Percentiles rank a stretch among this genome's conserved stretches.
Conservation (phyloP, 2,329 filamentous ascomycete genomes). For the Xylariaceae sp. region DNA sequence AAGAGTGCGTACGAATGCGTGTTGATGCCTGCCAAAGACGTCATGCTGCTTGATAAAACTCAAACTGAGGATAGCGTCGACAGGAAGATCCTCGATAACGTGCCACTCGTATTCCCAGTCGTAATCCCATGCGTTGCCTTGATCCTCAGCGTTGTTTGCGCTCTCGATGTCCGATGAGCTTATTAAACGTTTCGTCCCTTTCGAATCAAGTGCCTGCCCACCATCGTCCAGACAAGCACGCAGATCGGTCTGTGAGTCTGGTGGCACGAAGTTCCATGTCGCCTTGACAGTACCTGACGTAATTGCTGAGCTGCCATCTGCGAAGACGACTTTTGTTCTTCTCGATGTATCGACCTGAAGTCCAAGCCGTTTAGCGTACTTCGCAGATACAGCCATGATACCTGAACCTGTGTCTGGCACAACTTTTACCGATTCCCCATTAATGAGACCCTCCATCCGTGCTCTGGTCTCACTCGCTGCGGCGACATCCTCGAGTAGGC, state of each 20-base stretch:
- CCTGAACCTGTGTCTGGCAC: slow-evolving; percentile 7
- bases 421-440: background rate
- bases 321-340: slow-evolving; percentile 1
- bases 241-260: background rate
- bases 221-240: background rate
- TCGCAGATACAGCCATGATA: slow-evolving; percentile 5
- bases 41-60: slow-evolving; percentile 4
- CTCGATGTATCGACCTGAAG: background rate
- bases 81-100: slow-evolving; percentile 2
- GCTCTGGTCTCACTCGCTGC: background rate
- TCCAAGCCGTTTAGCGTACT: background rate
- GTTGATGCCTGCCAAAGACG: slow-evolving; percentile 1
- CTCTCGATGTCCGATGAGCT: background rate
- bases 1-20: background rate
- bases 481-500: background rate
- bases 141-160: background rate
- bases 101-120: slow-evolving; percentile 8
- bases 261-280: slow-evolving; percentile 1
- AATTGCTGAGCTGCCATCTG: slow-evolving; percentile 1
- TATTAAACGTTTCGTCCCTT: background rate
- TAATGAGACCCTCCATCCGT: slow-evolving; percentile 5
- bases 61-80: slow-evolving; percentile 4
- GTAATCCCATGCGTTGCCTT: background rate
- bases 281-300: slow-evolving; percentile 1
- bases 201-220: background rate